Conservation (phyloP, 2,329 filamentous ascomycete genomes). For the Ophiostoma angusticollis region DNA sequence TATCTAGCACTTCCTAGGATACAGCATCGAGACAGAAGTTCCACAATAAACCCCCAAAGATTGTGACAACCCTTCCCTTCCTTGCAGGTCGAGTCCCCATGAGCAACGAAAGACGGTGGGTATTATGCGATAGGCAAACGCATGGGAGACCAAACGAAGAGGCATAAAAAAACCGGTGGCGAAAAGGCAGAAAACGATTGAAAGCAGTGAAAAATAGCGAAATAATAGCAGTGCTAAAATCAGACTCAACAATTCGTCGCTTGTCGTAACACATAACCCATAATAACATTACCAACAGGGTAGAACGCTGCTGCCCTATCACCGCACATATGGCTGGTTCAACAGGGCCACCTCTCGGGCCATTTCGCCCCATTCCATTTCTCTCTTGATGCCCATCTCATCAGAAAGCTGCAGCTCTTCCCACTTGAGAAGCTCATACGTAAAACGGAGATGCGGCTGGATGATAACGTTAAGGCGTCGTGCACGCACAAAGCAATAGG, state of each 20-base stretch:
- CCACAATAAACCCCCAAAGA: too few relatives aligned
- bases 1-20: too few relatives aligned
- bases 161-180: too few relatives aligned
- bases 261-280: neutral
- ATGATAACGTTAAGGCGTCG: constrained; percentile 94
- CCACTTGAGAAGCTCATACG: constrained; percentile 92
- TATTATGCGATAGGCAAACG: too few relatives aligned
- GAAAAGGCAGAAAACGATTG: too few relatives aligned
- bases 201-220: neutral
- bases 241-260: too few relatives aligned
- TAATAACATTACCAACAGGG: too few relatives aligned
- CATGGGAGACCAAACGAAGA: too few relatives aligned
- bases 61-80: too few relatives aligned
- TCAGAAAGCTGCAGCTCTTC: constrained; percentile 50
- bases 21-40: too few relatives aligned
- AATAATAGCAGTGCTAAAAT: neutral
- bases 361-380: constrained; percentile 85
- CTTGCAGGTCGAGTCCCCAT: too few relatives aligned
- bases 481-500: constrained; percentile 93
- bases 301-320: constrained; percentile 13
- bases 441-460: constrained; percentile 88
- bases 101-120: too few relatives aligned
- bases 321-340: constrained; percentile 85
- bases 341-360: constrained; percentile 84
- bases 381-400: constrained; percentile 43